Conservation (phyloP, 2,329 filamentous ascomycete species). For the Cercospora janseana region DNA sequence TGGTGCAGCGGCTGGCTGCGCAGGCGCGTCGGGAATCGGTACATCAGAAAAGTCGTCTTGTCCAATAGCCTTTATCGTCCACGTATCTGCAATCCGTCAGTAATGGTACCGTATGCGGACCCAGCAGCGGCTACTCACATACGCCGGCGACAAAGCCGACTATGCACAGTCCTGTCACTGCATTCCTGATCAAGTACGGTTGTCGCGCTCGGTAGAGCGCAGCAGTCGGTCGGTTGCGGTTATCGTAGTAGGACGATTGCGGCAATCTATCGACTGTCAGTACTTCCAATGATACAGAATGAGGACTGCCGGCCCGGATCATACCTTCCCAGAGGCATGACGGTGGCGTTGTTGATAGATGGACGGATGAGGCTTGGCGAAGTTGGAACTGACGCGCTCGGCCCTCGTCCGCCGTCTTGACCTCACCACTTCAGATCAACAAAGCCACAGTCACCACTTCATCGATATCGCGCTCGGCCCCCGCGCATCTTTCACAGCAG, state of each 20-base stretch:
- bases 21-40: slow-evolving; percentile 74
- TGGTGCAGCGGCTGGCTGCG: slow-evolving; percentile 42
- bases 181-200: slow-evolving; percentile 89
- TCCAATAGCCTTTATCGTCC: slow-evolving; percentile 78
- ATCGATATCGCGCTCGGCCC: background rate
- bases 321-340: slow-evolving; percentile 30
- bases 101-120: background rate
- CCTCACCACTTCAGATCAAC: background rate
- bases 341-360: slow-evolving; percentile 1
- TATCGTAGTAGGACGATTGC: slow-evolving; percentile 85
- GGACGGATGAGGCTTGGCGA: slow-evolving; percentile 1
- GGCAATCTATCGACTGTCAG: slow-evolving; percentile 45
- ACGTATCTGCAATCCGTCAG: slow-evolving; percentile 55
- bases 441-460: slow-evolving; percentile 2
- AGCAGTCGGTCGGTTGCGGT: slow-evolving; percentile 77
- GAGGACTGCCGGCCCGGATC: background rate
- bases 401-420: too few relatives aligned
- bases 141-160: slow-evolving; percentile 75
- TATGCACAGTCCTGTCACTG: slow-evolving; percentile 73
- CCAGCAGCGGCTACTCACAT: slow-evolving; percentile 61
- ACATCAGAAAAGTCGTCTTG: slow-evolving; percentile 98
- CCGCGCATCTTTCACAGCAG: background rate
- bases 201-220: slow-evolving; percentile 87
- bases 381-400: too few relatives aligned
- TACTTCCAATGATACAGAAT: background rate